phyloP scores from a whole-genome alignment of 306 rosid genomes.

The Prunus fruticosa region DNA sequence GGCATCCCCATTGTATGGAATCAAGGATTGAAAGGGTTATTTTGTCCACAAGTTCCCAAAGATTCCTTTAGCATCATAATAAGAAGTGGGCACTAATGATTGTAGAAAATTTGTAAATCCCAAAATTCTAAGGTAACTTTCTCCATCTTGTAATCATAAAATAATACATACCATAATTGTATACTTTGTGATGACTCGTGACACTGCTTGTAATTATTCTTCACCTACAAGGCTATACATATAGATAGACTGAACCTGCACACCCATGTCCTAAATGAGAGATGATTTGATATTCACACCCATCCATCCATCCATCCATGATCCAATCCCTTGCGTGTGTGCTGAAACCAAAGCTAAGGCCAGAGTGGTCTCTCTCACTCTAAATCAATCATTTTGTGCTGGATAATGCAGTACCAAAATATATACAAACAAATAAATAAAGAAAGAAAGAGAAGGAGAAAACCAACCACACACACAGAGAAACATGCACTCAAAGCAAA shows the following conservation, averaged over 20 bases:
- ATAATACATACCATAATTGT: neutral
- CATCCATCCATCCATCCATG: neutral
- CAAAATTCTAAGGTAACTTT: neutral
- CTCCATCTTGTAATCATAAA: neutral
- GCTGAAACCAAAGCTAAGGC: neutral
- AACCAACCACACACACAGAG: neutral
- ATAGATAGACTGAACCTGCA: neutral
- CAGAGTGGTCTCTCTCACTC: slow-evolving; percentile 9
- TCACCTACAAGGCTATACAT: neutral
- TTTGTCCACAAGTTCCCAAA: neutral
- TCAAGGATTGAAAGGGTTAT: neutral
- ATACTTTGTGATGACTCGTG: neutral
- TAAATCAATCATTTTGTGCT: slow-evolving; percentile 12
- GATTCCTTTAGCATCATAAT: neutral
- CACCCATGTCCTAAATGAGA: neutral
- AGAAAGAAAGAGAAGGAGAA: neutral
- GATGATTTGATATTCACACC: neutral
- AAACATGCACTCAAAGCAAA: neutral
- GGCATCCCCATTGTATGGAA: too few species aligned
- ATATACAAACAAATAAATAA: too few species aligned
- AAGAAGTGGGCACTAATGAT: neutral
- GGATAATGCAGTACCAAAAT: neutral
- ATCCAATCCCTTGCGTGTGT: slow-evolving; percentile 2
- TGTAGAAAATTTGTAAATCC: neutral
- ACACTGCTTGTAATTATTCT: neutral